Evolutionary conservation across 768 basidiomycete species (phyloP).

Genomic region (Podaxis sp.): DNA sequence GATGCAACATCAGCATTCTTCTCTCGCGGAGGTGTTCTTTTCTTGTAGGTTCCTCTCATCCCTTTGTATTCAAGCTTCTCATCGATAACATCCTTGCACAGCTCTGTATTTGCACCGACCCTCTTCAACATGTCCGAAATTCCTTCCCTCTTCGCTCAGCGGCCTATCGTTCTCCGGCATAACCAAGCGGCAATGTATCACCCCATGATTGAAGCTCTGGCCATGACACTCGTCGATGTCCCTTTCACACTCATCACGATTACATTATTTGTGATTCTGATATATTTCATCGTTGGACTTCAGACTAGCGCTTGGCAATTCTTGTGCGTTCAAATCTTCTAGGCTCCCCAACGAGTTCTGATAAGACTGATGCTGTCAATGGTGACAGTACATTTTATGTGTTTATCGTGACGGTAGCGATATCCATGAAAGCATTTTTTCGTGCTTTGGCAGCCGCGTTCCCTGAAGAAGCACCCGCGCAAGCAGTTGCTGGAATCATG

Average conservation of each 20-base stretch:
- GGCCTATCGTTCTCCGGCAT: conserved; percentile 60
- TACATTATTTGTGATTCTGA: conserved; percentile 42
- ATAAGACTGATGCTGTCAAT: conserved; percentile 5
- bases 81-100: conserved; percentile 26
- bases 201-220: conserved; percentile 40
- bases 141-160: conserved; percentile 59
- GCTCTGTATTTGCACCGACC: conserved; percentile 58
- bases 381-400: conserved; percentile 55
- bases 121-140: conserved; percentile 68
- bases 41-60: conserved; percentile 48
- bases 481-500: conserved; percentile 52
- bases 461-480: conserved; percentile 58
- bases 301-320: conserved; percentile 58
- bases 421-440: conserved; percentile 79
- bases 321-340: conserved; percentile 48
- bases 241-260: conserved; percentile 54
- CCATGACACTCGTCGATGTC: conserved; percentile 60
- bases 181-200: conserved; percentile 60
- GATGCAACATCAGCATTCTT: conserved; percentile 59
- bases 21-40: conserved; percentile 70
- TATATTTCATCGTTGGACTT: conserved; percentile 65
- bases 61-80: not conserved
- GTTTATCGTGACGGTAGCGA: conserved; percentile 53
- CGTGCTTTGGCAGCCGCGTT: conserved; percentile 63
- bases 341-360: not conserved